Evolutionary conservation across 257 asterid genomes (phyloP).

Genomic region (Jasminum sambac): DNA sequence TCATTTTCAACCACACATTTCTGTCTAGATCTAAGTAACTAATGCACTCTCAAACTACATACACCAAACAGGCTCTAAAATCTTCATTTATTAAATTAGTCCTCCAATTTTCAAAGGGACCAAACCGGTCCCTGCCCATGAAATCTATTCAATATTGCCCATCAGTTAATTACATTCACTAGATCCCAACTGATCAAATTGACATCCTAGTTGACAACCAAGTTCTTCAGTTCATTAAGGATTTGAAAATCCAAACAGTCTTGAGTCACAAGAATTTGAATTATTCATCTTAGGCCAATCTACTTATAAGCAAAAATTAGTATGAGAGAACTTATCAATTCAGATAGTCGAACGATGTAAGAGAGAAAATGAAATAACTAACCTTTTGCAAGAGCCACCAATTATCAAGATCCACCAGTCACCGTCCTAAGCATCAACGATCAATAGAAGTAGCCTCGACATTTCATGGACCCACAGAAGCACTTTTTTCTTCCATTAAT

Average conservation of each 20-base stretch:
- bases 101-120: background rate
- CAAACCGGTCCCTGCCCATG: background rate
- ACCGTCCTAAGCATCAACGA: background rate
- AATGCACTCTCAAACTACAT: too few species aligned
- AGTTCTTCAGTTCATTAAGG: background rate
- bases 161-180: background rate
- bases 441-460: slow-evolving; percentile 46
- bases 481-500: slow-evolving; percentile 48
- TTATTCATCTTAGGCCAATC: background rate
- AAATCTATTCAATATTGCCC: too few species aligned
- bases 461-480: slow-evolving; percentile 43
- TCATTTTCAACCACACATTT: background rate
- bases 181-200: background rate
- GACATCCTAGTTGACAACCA: background rate
- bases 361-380: slow-evolving; percentile 3
- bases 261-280: background rate
- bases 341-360: background rate
- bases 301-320: too few species aligned
- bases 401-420: slow-evolving; percentile 17
- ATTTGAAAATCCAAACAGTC: background rate
- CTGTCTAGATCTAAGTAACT: background rate
- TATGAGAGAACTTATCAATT: background rate
- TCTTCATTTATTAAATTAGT: background rate
- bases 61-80: too few species aligned
- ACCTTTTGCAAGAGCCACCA: slow-evolving; percentile 30